A percentile compares a stretch with the other conserved stretches of the same genome.
phyloP scores from a whole-genome alignment of 257 asterid genomes.

The Penstemon newberryi region DNA sequence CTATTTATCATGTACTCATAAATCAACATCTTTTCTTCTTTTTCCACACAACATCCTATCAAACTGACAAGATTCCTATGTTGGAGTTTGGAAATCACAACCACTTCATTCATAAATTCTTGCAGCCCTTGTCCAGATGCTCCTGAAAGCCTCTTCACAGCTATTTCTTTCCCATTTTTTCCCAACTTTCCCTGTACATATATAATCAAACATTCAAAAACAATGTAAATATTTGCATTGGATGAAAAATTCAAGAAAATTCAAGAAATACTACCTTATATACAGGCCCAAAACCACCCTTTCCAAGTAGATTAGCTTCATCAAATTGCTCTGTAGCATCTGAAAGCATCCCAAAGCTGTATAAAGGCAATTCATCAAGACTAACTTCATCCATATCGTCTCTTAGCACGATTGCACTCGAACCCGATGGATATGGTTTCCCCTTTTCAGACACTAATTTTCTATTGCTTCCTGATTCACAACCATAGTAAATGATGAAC shows the following conservation, averaged over 20 bases:
- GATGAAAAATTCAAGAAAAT: not conserved
- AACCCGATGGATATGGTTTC: not conserved
- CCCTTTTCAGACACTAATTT: not conserved
- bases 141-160: slow-evolving; percentile 44
- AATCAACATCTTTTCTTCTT: slow-evolving; percentile 41
- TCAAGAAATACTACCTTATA: slow-evolving; percentile 28
- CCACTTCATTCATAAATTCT: slow-evolving; percentile 49
- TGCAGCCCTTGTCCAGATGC: slow-evolving; percentile 43
- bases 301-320: slow-evolving; percentile 40
- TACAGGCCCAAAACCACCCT: slow-evolving; percentile 51
- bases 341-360: slow-evolving; percentile 30
- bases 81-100: slow-evolving; percentile 44
- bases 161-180: slow-evolving; percentile 40
- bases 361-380: slow-evolving; percentile 42
- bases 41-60: slow-evolving; percentile 39
- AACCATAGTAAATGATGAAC: not conserved
- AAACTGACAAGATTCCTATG: slow-evolving; percentile 45
- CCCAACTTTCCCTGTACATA: slow-evolving; percentile 35
- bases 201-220: not conserved
- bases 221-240: not conserved
- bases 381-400: slow-evolving; percentile 24
- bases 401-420: slow-evolving; percentile 12
- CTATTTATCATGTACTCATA: slow-evolving; percentile 45
- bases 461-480: slow-evolving; percentile 20
- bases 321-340: slow-evolving; percentile 39